phyloP scores from a whole-genome alignment of 768 basidiomycete genomes.

The Sistotremastrum suecicum region DNA sequence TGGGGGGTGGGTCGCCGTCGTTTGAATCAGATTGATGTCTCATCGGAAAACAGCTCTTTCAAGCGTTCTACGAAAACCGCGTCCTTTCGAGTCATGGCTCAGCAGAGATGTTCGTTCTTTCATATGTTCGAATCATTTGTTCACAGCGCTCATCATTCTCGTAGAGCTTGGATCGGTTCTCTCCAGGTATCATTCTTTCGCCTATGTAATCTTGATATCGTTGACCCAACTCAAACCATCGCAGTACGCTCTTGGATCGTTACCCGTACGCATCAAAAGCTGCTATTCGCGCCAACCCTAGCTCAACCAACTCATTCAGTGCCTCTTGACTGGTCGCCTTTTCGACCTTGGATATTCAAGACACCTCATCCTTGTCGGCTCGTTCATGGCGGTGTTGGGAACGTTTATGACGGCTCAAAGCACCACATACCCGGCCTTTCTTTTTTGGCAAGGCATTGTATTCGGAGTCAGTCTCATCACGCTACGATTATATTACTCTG shows the following conservation, averaged over 20 bases:
- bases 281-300: neutral
- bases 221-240: neutral
- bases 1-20: slow-evolving; percentile 2
- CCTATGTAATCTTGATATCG: neutral
- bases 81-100: neutral
- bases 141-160: neutral
- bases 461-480: slow-evolving; percentile 10
- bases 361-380: slow-evolving; percentile 6
- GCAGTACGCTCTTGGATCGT: slow-evolving; percentile 12
- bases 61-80: slow-evolving; percentile 1
- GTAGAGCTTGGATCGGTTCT: slow-evolving; percentile 8
- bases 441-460: slow-evolving; percentile 15
- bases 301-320: slow-evolving; percentile 2
- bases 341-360: slow-evolving; percentile 14
- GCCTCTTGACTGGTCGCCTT: slow-evolving; percentile 12
- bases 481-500: too few species aligned
- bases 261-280: slow-evolving; percentile 8
- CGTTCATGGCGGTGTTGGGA: slow-evolving; percentile 5
- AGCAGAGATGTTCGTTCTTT: slow-evolving; percentile 3
- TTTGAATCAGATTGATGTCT: slow-evolving; percentile 1
- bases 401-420: slow-evolving; percentile 16
- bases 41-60: slow-evolving; percentile 4
- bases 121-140: too few species aligned
- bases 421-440: slow-evolving; percentile 14
- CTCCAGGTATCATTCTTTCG: slow-evolving; percentile 6